phyloP scores from a whole-genome alignment of 1,139 yeast species.

The Suhomyces choctaworum region DNA sequence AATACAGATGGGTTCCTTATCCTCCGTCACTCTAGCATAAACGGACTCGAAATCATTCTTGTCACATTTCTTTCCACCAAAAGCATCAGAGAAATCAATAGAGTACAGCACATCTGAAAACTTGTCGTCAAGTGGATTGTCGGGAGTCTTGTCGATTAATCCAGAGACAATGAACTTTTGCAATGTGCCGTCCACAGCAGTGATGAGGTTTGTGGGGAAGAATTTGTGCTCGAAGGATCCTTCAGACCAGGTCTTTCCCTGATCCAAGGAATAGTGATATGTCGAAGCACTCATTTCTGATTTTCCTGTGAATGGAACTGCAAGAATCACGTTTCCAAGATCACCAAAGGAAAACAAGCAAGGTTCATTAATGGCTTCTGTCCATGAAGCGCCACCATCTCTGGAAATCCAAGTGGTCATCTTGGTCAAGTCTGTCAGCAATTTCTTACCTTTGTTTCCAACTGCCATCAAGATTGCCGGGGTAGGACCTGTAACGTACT shows the following conservation, averaged over 20 bases:
- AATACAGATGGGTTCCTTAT: constrained; percentile 61
- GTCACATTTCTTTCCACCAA: constrained; percentile 51
- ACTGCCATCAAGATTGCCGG: constrained; percentile 70
- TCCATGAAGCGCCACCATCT: constrained; percentile 81
- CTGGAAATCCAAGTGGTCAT: constrained; percentile 63
- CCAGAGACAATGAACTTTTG: constrained; percentile 61
- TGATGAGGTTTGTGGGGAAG: constrained; percentile 48
- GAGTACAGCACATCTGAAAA: constrained; percentile 37
- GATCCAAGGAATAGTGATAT: constrained; percentile 68
- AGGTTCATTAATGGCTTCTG: constrained; percentile 53
- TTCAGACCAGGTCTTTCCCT: constrained; percentile 66
- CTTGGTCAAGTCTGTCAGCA: constrained; percentile 24
- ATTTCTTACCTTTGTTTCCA: constrained; percentile 51
- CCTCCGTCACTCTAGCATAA: constrained; percentile 53
- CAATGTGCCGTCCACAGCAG: constrained; percentile 78
- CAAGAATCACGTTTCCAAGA: constrained; percentile 73
- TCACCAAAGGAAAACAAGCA: constrained; percentile 70
- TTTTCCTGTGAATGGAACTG: constrained; percentile 46
- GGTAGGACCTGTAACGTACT: constrained; percentile 60
- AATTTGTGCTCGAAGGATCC: constrained; percentile 50
- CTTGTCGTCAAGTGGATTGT: constrained; percentile 13
- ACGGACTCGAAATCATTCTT: constrained; percentile 67
- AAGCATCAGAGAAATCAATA: constrained; percentile 64
- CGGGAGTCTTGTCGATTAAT: constrained; percentile 25
- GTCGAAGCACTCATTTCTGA: constrained; percentile 20